Percentiles rank a stretch among this genome's conserved stretches.
These are phyloP conservation scores for Dittrichia graveolens DNA, from an alignment of 129 eudicot species.

Conservation along the genomic window DNA sequence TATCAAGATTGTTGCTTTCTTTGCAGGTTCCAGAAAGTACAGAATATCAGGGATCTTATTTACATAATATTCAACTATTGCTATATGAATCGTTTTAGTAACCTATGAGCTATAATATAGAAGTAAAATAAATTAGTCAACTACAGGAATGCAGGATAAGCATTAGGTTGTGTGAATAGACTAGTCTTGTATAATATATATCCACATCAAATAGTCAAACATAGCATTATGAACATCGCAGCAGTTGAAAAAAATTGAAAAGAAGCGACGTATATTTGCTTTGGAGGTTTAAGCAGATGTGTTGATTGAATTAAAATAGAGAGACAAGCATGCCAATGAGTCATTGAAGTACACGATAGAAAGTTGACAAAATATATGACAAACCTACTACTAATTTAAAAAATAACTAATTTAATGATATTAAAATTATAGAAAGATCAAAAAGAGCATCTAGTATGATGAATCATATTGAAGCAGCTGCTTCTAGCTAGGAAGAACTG, in stretches of 20 bases:
- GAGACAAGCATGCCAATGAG: slow-evolving; percentile 11
- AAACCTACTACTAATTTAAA: no score
- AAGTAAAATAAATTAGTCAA: no score
- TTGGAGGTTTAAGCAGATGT: slow-evolving; percentile 9
- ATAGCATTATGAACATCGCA: slow-evolving; percentile 7
- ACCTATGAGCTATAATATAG: no score
- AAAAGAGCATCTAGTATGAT: no score
- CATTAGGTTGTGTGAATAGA: slow-evolving; percentile 11
- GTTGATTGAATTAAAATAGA: slow-evolving; percentile 7
- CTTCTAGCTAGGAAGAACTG: no score
- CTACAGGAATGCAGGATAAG: no score
- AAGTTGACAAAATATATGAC: no score
- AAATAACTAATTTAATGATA: no score
- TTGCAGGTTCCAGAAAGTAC: not conserved
- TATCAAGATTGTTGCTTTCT: slow-evolving; percentile 10
- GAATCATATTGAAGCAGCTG: no score
- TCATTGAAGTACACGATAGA: slow-evolving; percentile 13
- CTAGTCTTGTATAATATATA: slow-evolving; percentile 3
- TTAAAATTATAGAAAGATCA: no score
- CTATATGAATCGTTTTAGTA: slow-evolving; percentile 11
- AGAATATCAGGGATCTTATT: not conserved
- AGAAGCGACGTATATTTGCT: slow-evolving; percentile 20
- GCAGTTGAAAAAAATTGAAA: not conserved
- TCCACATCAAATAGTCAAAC: slow-evolving; percentile 22
- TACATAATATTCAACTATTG: not conserved